These are phyloP conservation scores for Neonectria coccinea DNA, from an alignment of 2,329 filamentous ascomycete genomes.

Conservation along the genomic window DNA sequence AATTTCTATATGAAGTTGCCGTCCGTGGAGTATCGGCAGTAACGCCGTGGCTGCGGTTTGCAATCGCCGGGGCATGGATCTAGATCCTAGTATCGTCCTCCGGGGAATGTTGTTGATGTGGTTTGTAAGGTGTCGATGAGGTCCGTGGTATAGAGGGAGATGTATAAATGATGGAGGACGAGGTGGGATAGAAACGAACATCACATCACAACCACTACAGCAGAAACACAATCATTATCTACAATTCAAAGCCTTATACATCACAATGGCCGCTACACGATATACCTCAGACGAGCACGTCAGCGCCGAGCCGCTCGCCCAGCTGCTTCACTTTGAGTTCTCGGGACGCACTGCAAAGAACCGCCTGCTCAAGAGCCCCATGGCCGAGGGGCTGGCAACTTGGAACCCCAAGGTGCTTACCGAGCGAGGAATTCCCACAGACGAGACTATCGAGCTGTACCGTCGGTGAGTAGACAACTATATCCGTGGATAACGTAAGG, in stretches of 20 bases:
- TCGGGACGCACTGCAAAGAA: conserved; percentile 67
- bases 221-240: background rate
- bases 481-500: background rate
- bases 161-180: conserved; percentile 7
- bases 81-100: background rate
- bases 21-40: background rate
- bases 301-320: conserved; percentile 49
- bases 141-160: background rate
- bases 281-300: conserved; percentile 34
- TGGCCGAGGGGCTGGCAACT: conserved; percentile 73
- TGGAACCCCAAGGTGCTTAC: conserved; percentile 67
- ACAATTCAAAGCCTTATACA: too few relatives aligned
- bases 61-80: background rate
- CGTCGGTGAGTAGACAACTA: conserved; percentile 50
- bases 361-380: conserved; percentile 74
- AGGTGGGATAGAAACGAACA: conserved; percentile 4
- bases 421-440: conserved; percentile 58
- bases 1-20: background rate
- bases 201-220: conserved; percentile 9
- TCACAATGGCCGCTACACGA: conserved; percentile 32
- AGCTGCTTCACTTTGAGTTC: conserved; percentile 59
- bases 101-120: conserved; percentile 7
- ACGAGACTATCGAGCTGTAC: conserved; percentile 66
- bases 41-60: too few relatives aligned
- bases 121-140: background rate